Percentiles rank a stretch among this genome's conserved stretches.
These are phyloP conservation scores for Boletus sensibilis DNA, from an alignment of 768 basidiomycete genomes.

Conservation along the genomic window DNA sequence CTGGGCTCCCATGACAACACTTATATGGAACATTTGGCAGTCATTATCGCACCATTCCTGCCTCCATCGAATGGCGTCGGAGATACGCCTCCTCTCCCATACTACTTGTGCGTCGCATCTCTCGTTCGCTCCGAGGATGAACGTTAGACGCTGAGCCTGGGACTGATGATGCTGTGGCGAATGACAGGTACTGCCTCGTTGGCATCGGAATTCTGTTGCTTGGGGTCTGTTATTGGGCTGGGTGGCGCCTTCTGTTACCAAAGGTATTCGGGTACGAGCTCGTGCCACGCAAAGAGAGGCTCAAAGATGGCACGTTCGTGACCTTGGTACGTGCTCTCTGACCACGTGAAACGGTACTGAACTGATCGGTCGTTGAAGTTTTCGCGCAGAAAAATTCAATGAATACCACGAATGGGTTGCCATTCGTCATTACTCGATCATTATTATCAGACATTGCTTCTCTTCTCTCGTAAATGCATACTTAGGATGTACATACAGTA, in stretches of 20 bases:
- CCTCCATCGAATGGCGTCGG: slow-evolving; percentile 53
- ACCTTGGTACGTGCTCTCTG: slow-evolving; percentile 40
- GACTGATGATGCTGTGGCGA: neutral
- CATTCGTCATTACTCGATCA: too few relatives aligned
- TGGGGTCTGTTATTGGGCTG: slow-evolving; percentile 53
- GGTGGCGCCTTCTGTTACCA: slow-evolving; percentile 51
- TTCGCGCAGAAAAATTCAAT: slow-evolving; percentile 1
- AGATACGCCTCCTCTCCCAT: slow-evolving; percentile 60
- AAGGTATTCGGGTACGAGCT: slow-evolving; percentile 48
- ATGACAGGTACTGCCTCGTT: slow-evolving; percentile 47
- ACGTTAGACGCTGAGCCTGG: neutral
- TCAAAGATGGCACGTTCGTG: slow-evolving; percentile 53
- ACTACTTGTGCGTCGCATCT: slow-evolving; percentile 43
- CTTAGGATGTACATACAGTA: too few relatives aligned
- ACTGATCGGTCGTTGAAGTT: neutral
- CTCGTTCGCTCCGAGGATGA: slow-evolving; percentile 29
- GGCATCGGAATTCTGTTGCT: slow-evolving; percentile 47
- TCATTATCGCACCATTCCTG: slow-evolving; percentile 56
- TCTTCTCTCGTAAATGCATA: too few relatives aligned
- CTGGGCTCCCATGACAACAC: neutral
- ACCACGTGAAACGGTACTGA: neutral
- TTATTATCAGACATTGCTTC: too few relatives aligned
- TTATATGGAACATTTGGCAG: slow-evolving; percentile 23
- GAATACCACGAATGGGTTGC: too few relatives aligned
- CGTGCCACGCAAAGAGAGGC: slow-evolving; percentile 44